Evolutionary conservation across 441 rosid genomes (phyloP), one percentile per base, ranked within the genome.

Genomic region (Hura crepitans): DNA sequence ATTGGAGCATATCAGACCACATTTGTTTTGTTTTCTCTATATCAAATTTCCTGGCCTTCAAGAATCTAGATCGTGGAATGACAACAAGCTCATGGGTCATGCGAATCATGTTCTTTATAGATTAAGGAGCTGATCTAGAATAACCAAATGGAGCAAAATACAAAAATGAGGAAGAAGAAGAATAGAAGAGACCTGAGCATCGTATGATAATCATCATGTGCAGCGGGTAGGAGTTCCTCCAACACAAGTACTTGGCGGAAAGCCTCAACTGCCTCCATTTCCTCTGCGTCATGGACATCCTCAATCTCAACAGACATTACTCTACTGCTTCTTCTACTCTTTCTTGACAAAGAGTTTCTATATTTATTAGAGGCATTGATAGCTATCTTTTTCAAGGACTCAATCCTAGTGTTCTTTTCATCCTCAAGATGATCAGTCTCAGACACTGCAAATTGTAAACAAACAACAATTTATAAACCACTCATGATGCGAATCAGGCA

Each of bases 11-110:
- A 45, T 85, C 90, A 54, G 87, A 65, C 96, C 97, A 92, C 96
- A 92, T 92, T 68, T 79, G 90, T 82, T 92, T 92, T 20, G 95
- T 71, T 77, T 88, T 92, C 68, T 90, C 97, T 5, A 84, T 54
- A 54, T 90, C 97, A 20, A 87, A 90, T 74, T 90, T 92, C 76
- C 97, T 86, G 42, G 96, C 97, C 83, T 73, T 90, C 82, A 90
- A 78, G 75, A 88, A 92, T 58, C 95, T 89, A 80, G 49, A 71
- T 50, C 10, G 14, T 71, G 43, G 74, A 35, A 58, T 17, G 42
- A 18, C 12, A 11, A 1, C n/a, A n/a, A n/a, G n/a, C n/a, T n/a
- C n/a, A n/a, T n/a, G n/a, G n/a, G n/a, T n/a, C n/a, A n/a, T n/a
- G n/a, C n/a, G n/a, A n/a, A n/a, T n/a, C n/a, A n/a, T n/a, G n/a